Conservation (phyloP, 139 green algal genomes). For the Asterochloris erici region DNA sequence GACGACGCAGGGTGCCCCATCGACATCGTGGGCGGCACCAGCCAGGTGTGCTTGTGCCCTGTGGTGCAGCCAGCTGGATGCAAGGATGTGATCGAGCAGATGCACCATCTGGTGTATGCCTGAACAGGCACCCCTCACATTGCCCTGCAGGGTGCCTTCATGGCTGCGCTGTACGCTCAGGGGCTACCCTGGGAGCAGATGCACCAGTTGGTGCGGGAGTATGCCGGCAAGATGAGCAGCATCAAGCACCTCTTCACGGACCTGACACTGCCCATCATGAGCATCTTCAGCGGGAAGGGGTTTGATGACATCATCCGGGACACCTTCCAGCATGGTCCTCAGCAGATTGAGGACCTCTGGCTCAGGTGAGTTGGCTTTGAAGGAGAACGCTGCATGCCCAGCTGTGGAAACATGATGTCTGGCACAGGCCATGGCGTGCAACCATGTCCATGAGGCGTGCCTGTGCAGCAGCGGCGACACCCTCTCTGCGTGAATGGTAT, state of each 20-base stretch:
- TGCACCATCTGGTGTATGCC: background rate
- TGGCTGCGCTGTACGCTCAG: conserved; percentile 72
- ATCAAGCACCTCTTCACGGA: conserved; percentile 64
- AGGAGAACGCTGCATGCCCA: too few relatives aligned
- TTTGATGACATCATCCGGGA: conserved; percentile 53
- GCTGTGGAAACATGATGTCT: too few relatives aligned
- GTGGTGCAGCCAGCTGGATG: background rate
- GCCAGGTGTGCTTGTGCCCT: conserved; percentile 33
- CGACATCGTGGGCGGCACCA: conserved; percentile 71
- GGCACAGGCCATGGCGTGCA: background rate
- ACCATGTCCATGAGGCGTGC: background rate
- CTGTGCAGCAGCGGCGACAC: too few relatives aligned
- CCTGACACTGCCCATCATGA: conserved; percentile 72
- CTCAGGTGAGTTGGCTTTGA: conserved; percentile 29
- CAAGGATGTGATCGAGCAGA: background rate
- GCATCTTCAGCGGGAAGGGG: conserved; percentile 58
- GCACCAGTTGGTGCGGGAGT: conserved; percentile 43
- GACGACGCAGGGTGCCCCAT: conserved; percentile 68
- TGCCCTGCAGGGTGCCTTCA: conserved; percentile 63
- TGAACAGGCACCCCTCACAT: background rate
- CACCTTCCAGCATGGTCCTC: conserved; percentile 26
- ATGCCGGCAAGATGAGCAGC: conserved; percentile 55
- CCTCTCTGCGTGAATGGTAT: too few relatives aligned
- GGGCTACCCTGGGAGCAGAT: conserved; percentile 44
- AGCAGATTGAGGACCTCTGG: conserved; percentile 79